Evolutionary conservation across 2,329 filamentous ascomycete species (phyloP).

Genomic region (Sphaerulina vaccinii): DNA sequence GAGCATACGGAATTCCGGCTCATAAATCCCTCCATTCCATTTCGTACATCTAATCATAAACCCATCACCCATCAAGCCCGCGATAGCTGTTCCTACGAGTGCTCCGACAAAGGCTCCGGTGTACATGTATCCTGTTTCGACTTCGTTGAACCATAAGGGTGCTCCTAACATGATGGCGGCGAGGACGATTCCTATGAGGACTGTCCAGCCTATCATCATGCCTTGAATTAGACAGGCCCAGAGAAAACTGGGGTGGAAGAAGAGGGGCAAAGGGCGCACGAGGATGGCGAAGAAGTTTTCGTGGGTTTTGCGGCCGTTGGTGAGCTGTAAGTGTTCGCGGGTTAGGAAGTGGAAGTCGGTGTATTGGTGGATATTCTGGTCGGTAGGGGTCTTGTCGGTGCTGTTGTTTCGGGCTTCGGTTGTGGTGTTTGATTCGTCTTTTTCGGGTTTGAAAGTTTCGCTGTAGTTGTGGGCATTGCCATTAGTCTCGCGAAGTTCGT

Average conservation of each 20-base stretch:
- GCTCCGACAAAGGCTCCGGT: conserved; percentile 83
- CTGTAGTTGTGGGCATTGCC: no score
- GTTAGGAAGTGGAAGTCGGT: conserved; percentile 24
- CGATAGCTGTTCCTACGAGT: conserved; percentile 71
- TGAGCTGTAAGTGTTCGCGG: conserved; percentile 46
- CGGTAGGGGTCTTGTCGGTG: neutral
- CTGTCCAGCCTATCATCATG: conserved; percentile 90
- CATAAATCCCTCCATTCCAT: conserved; percentile 77
- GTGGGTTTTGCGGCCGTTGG: conserved; percentile 79
- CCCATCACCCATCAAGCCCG: conserved; percentile 71
- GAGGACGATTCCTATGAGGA: conserved; percentile 82
- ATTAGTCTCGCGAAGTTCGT: no score
- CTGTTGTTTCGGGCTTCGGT: neutral
- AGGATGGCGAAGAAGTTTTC: conserved; percentile 67
- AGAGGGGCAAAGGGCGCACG: conserved; percentile 74
- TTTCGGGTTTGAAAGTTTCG: conserved; percentile 1
- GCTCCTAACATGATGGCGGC: conserved; percentile 79
- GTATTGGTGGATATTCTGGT: conserved; percentile 16
- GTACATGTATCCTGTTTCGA: conserved; percentile 83
- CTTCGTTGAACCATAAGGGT: conserved; percentile 77
- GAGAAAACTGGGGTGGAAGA: conserved; percentile 79
- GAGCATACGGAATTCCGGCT: conserved; percentile 85
- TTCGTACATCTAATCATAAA: conserved; percentile 68
- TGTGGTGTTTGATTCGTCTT: neutral
- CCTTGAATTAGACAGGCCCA: conserved; percentile 84